phyloP scores from a whole-genome alignment of 2,329 filamentous ascomycete species.

The Fusarium setosum region DNA sequence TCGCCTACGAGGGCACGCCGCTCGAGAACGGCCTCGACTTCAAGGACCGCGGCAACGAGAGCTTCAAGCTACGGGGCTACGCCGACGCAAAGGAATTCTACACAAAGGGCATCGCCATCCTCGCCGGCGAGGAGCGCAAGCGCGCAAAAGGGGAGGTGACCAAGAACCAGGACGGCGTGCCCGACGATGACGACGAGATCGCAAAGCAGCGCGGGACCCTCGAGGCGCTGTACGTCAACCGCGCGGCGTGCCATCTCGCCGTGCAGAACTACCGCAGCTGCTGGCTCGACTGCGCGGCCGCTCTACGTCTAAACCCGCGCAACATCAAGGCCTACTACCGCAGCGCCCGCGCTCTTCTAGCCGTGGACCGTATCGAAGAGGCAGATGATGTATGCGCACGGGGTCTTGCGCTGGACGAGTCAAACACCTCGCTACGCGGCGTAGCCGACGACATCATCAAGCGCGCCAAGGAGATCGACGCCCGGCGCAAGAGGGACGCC shows the following conservation, averaged over 20 bases:
- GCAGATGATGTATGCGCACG: conserved; percentile 82
- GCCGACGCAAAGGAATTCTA: conserved; percentile 92
- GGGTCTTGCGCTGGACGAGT: conserved; percentile 77
- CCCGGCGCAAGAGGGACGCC: conserved; percentile 65
- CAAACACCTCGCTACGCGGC: conserved; percentile 73
- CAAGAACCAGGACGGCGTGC: conserved; percentile 43
- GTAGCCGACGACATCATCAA: conserved; percentile 73
- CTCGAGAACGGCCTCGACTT: conserved; percentile 86
- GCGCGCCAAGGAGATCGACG: conserved; percentile 66
- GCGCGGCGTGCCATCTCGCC: conserved; percentile 89
- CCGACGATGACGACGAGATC: conserved; percentile 65
- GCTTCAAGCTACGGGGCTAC: conserved; percentile 79
- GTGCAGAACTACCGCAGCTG: conserved; percentile 89
- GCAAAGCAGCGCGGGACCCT: conserved; percentile 72
- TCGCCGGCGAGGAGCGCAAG: conserved; percentile 72
- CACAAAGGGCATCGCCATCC: conserved; percentile 81
- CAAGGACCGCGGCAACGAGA: conserved; percentile 93
- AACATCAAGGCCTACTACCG: conserved; percentile 96
- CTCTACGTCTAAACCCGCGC: conserved; percentile 79
- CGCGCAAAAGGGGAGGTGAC: conserved; percentile 55
- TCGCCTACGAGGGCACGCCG: conserved; percentile 86
- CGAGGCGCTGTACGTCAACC: conserved; percentile 85
- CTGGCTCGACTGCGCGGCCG: conserved; percentile 84
- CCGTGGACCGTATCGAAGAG: conserved; percentile 81
- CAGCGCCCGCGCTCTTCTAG: conserved; percentile 80